phyloP scores from a whole-genome alignment of 257 asterid species.

The Fraxinus americana region DNA sequence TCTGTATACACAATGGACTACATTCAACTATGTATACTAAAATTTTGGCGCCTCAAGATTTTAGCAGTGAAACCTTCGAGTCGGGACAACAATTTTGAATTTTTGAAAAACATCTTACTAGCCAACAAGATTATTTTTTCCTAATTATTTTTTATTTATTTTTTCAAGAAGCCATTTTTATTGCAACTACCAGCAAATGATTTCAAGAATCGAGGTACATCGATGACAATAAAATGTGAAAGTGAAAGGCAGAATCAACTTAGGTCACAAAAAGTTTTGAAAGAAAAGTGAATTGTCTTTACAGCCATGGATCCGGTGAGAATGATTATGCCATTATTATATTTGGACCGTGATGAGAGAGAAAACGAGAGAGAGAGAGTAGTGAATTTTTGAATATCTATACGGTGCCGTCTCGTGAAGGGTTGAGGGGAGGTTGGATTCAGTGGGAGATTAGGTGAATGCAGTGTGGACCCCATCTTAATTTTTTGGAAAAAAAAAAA shows the following conservation, averaged over 20 bases:
- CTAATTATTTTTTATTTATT: no score
- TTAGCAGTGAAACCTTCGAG: no score
- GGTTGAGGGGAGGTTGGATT: conserved; percentile 35
- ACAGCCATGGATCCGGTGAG: conserved; percentile 63
- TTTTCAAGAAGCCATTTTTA: neutral
- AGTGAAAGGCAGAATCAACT: conserved; percentile 29
- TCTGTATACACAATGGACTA: no score
- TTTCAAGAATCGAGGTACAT: neutral
- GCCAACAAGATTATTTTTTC: no score
- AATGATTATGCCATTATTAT: conserved; percentile 77
- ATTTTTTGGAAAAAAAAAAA: neutral
- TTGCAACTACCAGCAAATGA: neutral
- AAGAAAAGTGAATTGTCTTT: conserved; percentile 63
- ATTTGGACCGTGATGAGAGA: conserved; percentile 34
- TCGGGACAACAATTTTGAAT: no score
- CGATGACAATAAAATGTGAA: conserved; percentile 14
- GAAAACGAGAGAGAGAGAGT: neutral
- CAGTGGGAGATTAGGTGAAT: conserved; percentile 62
- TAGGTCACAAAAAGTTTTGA: conserved; percentile 49
- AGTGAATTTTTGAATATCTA: conserved; percentile 2
- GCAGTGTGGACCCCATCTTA: conserved; percentile 43
- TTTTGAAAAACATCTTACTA: no score
- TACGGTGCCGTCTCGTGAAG: conserved; percentile 78
- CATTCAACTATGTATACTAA: no score
- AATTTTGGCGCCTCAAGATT: no score